Conservation (phyloP, 257 asterid genomes). For the Parsonsia alboflavescens region DNA sequence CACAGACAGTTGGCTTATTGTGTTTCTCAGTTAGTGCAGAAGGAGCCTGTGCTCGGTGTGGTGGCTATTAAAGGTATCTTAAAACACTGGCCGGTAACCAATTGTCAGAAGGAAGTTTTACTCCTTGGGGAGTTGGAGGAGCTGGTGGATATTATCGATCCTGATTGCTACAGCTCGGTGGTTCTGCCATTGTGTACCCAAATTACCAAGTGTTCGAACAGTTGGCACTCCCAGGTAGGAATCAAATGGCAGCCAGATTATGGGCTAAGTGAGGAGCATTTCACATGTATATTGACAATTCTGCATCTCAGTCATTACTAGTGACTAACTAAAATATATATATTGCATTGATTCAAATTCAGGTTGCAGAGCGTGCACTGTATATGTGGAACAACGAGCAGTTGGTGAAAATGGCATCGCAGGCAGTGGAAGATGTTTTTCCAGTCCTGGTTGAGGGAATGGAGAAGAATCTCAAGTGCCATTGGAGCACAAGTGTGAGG, state of each 20-base stretch:
- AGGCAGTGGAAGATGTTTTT: constrained; percentile 47
- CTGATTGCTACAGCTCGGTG: constrained; percentile 31
- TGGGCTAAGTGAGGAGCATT: neutral
- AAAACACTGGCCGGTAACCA: constrained; percentile 63
- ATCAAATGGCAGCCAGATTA: too few species aligned
- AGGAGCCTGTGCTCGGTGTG: constrained; percentile 58
- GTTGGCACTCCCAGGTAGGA: constrained; percentile 73
- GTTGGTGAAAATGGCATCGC: constrained; percentile 69
- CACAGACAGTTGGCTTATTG: constrained; percentile 72
- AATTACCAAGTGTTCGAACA: constrained; percentile 60
- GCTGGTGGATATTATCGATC: constrained; percentile 46
- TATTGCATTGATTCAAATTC: neutral
- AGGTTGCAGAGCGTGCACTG: constrained; percentile 88
- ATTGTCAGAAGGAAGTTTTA: constrained; percentile 72
- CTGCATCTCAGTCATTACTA: too few species aligned
- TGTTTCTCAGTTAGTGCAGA: constrained; percentile 65
- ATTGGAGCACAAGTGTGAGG: constrained; percentile 67
- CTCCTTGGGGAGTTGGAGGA: constrained; percentile 75
- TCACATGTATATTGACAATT: neutral
- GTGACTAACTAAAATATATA: neutral
- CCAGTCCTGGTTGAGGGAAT: constrained; percentile 58
- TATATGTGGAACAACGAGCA: constrained; percentile 83
- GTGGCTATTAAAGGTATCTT: constrained; percentile 51
- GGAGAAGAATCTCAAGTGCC: constrained; percentile 61
- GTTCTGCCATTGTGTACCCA: constrained; percentile 62